phyloP scores from a whole-genome alignment of 768 basidiomycete species.

The Termitomyces bulborhizus region DNA sequence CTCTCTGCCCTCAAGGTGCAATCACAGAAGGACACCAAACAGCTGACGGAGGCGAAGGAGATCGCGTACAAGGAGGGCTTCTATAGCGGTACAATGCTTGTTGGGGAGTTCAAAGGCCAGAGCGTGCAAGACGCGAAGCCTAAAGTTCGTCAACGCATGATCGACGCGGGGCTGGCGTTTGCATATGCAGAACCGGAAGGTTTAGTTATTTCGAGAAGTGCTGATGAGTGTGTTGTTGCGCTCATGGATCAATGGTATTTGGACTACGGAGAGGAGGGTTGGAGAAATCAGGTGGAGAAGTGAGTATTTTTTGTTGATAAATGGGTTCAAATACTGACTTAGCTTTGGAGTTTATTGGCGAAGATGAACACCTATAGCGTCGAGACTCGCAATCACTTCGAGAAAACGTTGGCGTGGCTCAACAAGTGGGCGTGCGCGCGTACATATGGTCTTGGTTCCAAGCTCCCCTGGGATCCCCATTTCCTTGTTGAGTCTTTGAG shows the following conservation, averaged over 20 bases:
- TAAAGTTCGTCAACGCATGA: slow-evolving; percentile 82
- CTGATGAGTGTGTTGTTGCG: slow-evolving; percentile 30
- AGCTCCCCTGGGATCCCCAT: slow-evolving; percentile 93
- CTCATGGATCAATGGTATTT: slow-evolving; percentile 99
- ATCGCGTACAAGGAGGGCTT: slow-evolving; percentile 98
- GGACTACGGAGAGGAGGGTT: slow-evolving; percentile 90
- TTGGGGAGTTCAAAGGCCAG: slow-evolving; percentile 87
- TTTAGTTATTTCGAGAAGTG: not conserved
- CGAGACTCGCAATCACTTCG: slow-evolving; percentile 93
- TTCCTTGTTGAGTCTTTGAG: slow-evolving; percentile 96
- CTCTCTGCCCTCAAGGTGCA: slow-evolving; percentile 90
- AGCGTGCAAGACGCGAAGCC: slow-evolving; percentile 88
- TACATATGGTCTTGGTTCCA: slow-evolving; percentile 92
- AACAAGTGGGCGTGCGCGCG: slow-evolving; percentile 99
- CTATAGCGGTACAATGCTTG: slow-evolving; percentile 87
- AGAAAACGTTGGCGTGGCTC: slow-evolving; percentile 89
- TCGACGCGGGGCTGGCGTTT: slow-evolving; percentile 71
- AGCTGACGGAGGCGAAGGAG: slow-evolving; percentile 94
- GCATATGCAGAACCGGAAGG: slow-evolving; percentile 96
- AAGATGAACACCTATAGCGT: slow-evolving; percentile 85
- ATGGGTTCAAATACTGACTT: slow-evolving; percentile 7
- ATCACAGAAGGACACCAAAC: slow-evolving; percentile 90
- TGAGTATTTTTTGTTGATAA: slow-evolving; percentile 30
- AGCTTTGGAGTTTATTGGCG: slow-evolving; percentile 53
- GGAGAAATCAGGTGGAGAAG: slow-evolving; percentile 85